Base-by-base conservation (phyloP, 78 protist genomes). In the Monosiga brevicollis region DNA sequence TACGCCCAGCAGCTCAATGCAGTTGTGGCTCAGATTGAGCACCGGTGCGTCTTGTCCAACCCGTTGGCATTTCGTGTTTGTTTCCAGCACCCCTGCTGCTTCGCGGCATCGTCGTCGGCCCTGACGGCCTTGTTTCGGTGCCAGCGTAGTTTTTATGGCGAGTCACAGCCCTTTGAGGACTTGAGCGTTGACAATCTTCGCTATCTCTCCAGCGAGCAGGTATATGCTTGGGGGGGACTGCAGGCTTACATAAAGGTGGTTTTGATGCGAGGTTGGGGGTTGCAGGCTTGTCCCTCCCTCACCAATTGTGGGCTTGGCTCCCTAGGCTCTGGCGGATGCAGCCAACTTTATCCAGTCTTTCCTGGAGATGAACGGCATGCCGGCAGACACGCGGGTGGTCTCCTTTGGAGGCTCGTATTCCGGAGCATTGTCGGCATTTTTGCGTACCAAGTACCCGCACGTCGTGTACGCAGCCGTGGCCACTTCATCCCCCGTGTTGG, bases 371-470 rank as follows among this genome's bases (percentile, higher is more conserved):
- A 74, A 29, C 34, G 22, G 23, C 73, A n/a, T 32, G 36, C 76
- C 91, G 1, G 34, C 62, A 54, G 22, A 2, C 73, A n/a, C 41
- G 36, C 76, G 88, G 1, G 34, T 70, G 62, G 25, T 88, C 75
- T 84, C 43, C 20, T 84, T 88, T n/a, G 91, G 91, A 32, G 91
- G 91, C 38, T 79, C 85, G 0, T 88, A 88, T 78, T 87, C 87
- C 70, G 91, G 91, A 29, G 84, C 84, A 82, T 84, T 88, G 43
- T 42, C 79, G 6, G 87, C 83, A 0, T 87, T 86, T 81, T 42
- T 85, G 34, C 77, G 77, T 11, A 1, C 40, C 15, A 36, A 78
- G 43, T 88, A 85, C 87, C 91, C 91, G 34, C 1, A 49, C 20
- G 42, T 42, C 1, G 29, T 81, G 24, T 49, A 0, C 43, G 91